A percentile compares a stretch with the other conserved stretches of the same genome.
Conservation (phyloP, 2,329 filamentous ascomycete genomes). For the Gremmenia infestans region DNA sequence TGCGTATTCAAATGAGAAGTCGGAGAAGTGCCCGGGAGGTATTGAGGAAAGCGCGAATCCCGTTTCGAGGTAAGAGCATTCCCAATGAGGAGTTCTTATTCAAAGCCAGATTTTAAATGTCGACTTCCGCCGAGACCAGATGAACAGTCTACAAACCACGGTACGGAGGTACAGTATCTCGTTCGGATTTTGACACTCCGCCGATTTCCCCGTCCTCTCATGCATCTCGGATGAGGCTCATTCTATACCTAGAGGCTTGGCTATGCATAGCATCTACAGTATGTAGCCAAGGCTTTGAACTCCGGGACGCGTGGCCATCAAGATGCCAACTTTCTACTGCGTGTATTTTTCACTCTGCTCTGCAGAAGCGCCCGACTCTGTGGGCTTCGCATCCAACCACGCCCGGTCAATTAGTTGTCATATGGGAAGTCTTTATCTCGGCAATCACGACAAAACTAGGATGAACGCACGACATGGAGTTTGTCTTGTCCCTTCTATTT, state of each 20-base stretch:
- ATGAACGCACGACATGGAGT: too few species aligned
- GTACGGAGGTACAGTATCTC: neutral
- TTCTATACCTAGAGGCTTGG: neutral
- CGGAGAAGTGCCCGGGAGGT: neutral
- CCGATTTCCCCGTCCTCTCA: neutral
- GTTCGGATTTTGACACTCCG: neutral
- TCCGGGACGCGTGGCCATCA: neutral
- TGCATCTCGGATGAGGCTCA: conserved; percentile 3
- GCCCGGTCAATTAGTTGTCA: too few species aligned
- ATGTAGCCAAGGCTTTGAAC: neutral
- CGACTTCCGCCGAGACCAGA: neutral
- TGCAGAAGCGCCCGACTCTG: neutral
- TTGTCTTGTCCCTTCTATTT: too few species aligned
- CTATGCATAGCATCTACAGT: neutral
- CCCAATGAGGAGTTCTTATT: neutral
- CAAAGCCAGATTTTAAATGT: neutral
- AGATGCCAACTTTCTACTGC: neutral
- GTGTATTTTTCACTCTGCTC: neutral
- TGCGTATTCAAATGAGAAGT: neutral
- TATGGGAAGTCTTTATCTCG: too few species aligned
- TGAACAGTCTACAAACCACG: neutral
- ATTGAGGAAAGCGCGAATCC: neutral
- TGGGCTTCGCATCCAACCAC: neutral
- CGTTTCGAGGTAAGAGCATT: neutral
- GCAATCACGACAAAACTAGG: too few species aligned